Evolutionary conservation across 495 filamentous ascomycete genomes (phyloP).

Genomic region (Xylaria acuta): DNA sequence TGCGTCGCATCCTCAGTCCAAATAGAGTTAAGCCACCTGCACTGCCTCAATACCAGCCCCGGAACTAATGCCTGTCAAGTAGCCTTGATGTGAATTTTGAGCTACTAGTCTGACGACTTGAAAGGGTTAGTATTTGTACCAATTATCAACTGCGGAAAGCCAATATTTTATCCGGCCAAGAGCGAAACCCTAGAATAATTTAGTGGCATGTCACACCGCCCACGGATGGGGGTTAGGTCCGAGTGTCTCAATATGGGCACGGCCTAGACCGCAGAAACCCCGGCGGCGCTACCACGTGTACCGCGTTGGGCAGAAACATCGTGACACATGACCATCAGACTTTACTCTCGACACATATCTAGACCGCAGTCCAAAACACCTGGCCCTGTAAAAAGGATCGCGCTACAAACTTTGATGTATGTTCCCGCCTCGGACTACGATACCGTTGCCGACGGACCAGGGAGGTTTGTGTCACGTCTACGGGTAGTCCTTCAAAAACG

Average conservation of each 20-base stretch:
- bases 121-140: neutral
- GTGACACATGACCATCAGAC: conserved; percentile 15
- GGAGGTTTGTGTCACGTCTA: neutral
- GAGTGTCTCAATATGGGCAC: neutral
- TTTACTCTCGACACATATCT: conserved; percentile 4
- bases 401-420: neutral
- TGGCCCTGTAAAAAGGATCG: neutral
- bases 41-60: conserved; percentile 6
- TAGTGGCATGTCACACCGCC: neutral
- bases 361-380: neutral
- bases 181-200: neutral
- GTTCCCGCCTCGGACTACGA: conserved; percentile 7
- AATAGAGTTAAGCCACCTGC: conserved; percentile 11
- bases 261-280: conserved; percentile 12
- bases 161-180: neutral
- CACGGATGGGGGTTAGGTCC: neutral
- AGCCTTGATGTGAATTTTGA: neutral
- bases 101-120: neutral
- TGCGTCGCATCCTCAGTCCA: neutral
- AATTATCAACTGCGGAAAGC: neutral
- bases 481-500: neutral
- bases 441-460: conserved; percentile 18
- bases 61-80: neutral
- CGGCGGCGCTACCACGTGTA: conserved; percentile 5
- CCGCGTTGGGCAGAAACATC: conserved; percentile 21